Base-by-base conservation (phyloP, 2,329 filamentous ascomycete genomes). In the Penicillium sp. region DNA sequence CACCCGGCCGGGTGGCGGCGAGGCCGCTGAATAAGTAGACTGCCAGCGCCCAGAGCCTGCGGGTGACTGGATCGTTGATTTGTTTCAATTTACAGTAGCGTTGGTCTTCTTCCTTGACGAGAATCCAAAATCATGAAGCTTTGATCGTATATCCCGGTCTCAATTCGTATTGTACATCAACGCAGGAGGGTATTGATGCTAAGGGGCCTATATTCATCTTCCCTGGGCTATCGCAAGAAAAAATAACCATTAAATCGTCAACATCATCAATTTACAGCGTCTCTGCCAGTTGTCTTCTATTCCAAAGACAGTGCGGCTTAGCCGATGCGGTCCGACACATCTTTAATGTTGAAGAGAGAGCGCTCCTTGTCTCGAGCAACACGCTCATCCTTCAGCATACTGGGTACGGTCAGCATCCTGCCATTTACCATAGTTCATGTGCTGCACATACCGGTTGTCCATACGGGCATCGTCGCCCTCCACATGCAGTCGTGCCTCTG, bases 381-480 rank as follows among this genome's bases (percentile, higher is more conserved):
- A 12, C 93, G 80, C 22, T 96, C 90, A 68, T 99, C 93, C 75
- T 86, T 95, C 61, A 99, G 77, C 89, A 99, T 96, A 52, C 82
- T 80, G 56, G 30, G 22, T 22, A 41, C 29, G 12, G 48, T 63
- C 28, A 64, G 58, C 40, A 30, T 27, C 7, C 11, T 14, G 14
- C 40, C 14, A 40, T 22, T 38, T 19, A 38, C 13, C 25, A 31
- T 14, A 40, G 33, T 8, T 7, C 6, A 22, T 6, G 38, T 41
- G 45, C 9, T 38, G 25, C 29, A 54, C 67, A 38, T 67, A 78
- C 75, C 87, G 82, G 63, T 81, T 82, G 72, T 99, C 89, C 61
- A 91, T 80, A 52, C 93, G 80, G 3, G 85, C 84, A 73, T 99
- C 95, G 55, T 95, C 92, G 53, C 92, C 88, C 75, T 99, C 93